Evolutionary conservation across 305 asterid genomes (phyloP).

Genomic region (Withania somnifera): DNA sequence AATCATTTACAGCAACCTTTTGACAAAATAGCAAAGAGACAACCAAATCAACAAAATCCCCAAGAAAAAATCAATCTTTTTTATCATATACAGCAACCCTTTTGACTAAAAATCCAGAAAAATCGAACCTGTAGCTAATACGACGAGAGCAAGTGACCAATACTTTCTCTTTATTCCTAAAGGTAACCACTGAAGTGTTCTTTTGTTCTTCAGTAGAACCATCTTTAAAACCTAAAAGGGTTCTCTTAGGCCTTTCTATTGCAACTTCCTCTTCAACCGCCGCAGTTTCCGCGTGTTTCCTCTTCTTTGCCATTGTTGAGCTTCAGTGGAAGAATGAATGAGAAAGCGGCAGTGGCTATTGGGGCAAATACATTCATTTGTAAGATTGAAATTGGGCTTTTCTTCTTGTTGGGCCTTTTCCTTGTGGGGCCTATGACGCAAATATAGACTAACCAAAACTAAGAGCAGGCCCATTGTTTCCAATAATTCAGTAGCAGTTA

Average conservation of each 20-base stretch:
- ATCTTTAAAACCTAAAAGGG: conserved; percentile 70
- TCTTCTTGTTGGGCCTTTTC: too few species aligned
- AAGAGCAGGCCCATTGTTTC: too few species aligned
- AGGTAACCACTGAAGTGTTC: conserved; percentile 10
- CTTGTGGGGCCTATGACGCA: too few species aligned
- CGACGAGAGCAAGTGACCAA: conserved; percentile 88
- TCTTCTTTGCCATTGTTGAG: conserved; percentile 52
- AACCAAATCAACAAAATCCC: background rate
- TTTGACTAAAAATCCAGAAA: background rate
- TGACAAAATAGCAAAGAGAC: too few species aligned
- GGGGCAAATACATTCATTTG: too few species aligned
- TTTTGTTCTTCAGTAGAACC: conserved; percentile 11
- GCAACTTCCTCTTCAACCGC: conserved; percentile 42
- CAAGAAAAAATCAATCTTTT: background rate
- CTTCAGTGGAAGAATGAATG: too few species aligned
- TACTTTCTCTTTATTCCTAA: conserved; percentile 77
- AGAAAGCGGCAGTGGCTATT: background rate
- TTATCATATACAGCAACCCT: background rate
- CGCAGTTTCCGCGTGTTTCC: conserved; percentile 51
- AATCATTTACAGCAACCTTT: too few species aligned
- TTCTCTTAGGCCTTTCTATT: conserved; percentile 66
- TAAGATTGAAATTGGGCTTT: too few species aligned
- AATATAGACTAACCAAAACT: too few species aligned
- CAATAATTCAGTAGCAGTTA: too few species aligned
- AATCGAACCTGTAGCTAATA: conserved; percentile 61